Evolutionary conservation across 192 early-diverging fungal species (phyloP), one percentile per base, ranked within the genome.

Genomic region (Umbelopsis vinacea): DNA sequence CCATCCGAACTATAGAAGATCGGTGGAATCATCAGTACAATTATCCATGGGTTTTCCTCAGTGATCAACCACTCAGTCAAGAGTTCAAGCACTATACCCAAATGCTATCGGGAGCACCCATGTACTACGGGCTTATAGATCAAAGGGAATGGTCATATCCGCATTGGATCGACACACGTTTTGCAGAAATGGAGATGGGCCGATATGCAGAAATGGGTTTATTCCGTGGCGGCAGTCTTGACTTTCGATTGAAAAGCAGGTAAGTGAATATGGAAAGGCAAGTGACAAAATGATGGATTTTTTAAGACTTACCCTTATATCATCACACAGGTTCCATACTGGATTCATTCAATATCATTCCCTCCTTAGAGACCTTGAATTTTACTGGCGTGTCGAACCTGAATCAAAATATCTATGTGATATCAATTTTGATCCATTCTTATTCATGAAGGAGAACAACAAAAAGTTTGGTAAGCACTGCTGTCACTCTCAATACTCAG

Each of bases 11-110:
- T 66, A 69, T 96, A 15, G 92, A 96, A 74, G 89, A 94, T 71
- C 84, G 93, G 12, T 95, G 94, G 76, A 96, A 96, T 74, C 38
- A 73, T 37, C 76, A 83, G 33, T 90, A 87, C 78, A 80, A 88
- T 63, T 97, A 96, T 79, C 93, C 94, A 0, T 97, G 92, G 79
- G 87, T 97, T 45, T 92, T 95, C 71, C 78, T 97, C 35, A 97
- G 96, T 81, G 88, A 95, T 45, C 83, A 83, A 52, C 81, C 84
- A 0, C 95, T 95, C 67, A 85, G 82, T 0, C 74, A 83, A 14
- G 81, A 92, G 45, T 97, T 97, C 74, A 82, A 81, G 69, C 71
- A 74, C 38, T 79, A 80, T 35, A 87, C 82, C 19, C 68, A 79
- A 22, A 82, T 77, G 0, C 77, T 90, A 66, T 88, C 86, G 37